These are phyloP conservation scores for Aspergillus hancockii DNA, from an alignment of 495 filamentous ascomycete genomes.

Conservation along the genomic window DNA sequence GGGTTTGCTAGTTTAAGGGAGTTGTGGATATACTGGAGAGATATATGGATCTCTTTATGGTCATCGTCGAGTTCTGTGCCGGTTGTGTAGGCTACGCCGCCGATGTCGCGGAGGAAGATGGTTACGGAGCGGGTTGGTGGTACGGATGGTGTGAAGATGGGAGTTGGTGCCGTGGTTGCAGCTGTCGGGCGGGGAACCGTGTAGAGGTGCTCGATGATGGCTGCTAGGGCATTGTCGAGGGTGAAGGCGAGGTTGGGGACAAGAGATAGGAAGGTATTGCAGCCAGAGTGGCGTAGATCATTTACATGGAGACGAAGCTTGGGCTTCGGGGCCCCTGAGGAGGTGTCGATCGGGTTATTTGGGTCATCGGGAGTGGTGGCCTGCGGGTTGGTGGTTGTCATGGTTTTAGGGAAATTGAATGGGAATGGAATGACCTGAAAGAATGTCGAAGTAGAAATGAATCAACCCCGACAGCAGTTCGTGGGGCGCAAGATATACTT, in stretches of 20 bases:
- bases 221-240: conserved; percentile 59
- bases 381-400: background rate
- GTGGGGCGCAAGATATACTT: no score
- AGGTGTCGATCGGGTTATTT: conserved; percentile 6
- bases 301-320: conserved; percentile 70
- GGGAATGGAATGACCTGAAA: no score
- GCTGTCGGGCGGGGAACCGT: conserved; percentile 19
- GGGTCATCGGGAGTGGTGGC: conserved; percentile 1
- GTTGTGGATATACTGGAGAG: conserved; percentile 68
- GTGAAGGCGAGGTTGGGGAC: conserved; percentile 57
- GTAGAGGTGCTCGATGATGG: conserved; percentile 69
- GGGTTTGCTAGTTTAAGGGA: conserved; percentile 41
- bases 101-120: conserved; percentile 75
- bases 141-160: conserved; percentile 35
- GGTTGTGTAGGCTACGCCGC: conserved; percentile 85
- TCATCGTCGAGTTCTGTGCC: conserved; percentile 80
- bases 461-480: no score
- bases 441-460: no score
- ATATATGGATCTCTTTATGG: conserved; percentile 95
- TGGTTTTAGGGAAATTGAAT: background rate
- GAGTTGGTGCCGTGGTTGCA: background rate
- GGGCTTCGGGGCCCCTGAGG: conserved; percentile 44
- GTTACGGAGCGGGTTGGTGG: conserved; percentile 77
- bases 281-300: conserved; percentile 66
- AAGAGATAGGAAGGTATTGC: conserved; percentile 60